Percentiles rank a stretch among this genome's conserved stretches.
Evolutionary conservation across 805 yeast species (phyloP).

Genomic region (Candida taoyuanica): DNA sequence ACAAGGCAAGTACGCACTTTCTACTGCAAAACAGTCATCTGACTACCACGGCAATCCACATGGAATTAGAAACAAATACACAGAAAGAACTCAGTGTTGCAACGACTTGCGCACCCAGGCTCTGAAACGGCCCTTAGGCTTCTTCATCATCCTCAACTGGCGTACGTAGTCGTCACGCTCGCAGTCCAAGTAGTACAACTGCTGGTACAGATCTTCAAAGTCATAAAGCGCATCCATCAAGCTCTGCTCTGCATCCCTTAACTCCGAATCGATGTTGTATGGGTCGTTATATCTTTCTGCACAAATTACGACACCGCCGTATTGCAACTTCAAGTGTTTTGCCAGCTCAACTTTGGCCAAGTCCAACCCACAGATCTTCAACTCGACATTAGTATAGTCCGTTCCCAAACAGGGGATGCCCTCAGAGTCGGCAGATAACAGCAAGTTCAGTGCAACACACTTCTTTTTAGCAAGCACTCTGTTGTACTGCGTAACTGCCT

Average conservation of each 20-base stretch:
- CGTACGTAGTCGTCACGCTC: neutral
- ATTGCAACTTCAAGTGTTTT: neutral
- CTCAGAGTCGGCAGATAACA: too few relatives aligned
- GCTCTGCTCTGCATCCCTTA: neutral
- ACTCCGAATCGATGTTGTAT: conserved; percentile 5
- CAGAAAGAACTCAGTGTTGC: too few relatives aligned
- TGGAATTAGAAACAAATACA: too few relatives aligned
- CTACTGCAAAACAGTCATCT: too few relatives aligned
- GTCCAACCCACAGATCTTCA: conserved; percentile 10
- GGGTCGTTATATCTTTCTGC: conserved; percentile 2
- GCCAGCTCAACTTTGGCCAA: conserved; percentile 8
- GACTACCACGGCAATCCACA: too few relatives aligned
- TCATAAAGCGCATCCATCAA: conserved; percentile 5
- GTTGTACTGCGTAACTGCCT: conserved; percentile 10
- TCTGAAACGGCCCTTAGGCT: too few relatives aligned
- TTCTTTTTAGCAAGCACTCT: too few relatives aligned
- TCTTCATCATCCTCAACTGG: neutral
- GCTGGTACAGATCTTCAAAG: conserved; percentile 3
- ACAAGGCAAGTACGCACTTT: too few relatives aligned
- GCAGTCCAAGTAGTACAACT: conserved; percentile 4
- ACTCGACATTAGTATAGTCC: conserved; percentile 1
- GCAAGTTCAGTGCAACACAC: too few relatives aligned
- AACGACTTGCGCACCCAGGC: too few relatives aligned
- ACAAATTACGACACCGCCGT: neutral
- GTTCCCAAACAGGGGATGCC: neutral